Evolutionary conservation across 176 grass and related monocot genomes (phyloP), one percentile per base, ranked within the genome.

Genomic region (Tillandsia leiboldiana): DNA sequence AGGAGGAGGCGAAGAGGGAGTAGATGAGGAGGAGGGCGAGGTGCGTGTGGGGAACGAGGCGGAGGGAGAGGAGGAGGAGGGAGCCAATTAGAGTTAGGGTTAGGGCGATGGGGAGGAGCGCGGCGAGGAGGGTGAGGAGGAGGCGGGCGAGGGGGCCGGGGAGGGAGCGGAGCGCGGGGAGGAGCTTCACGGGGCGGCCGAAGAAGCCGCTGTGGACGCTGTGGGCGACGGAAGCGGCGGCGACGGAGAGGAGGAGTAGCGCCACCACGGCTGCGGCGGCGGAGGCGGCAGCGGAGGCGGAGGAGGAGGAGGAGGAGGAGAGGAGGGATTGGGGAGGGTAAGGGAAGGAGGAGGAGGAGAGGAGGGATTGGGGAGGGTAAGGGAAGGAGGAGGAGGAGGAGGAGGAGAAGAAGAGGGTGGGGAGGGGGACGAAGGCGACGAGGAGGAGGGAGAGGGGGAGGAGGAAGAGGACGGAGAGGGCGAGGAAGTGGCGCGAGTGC

Each of bases 111-210:
- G 70, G 69, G 26, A 77, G 64, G 15, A 66, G 13, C 9, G 73
- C 49, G 26, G 73, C 73, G 24, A 51, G 12, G 23, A 75, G 50
- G 50, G 73, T 66, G 57, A 63, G 11, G 72, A 71, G 8, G 69
- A 65, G 79, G 63, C 52, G 51, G 22, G 64, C 69, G 2, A 83
- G 75, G 29, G 74, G 69, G 15, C 13, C 47, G 74, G 73, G 73
- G 59, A 83, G 74, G 62, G 73, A 77, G 51, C 63, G 63, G 68
- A 83, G 80, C 62, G 80, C 64, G 8, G 68, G 70, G 18, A 77
- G 20, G 26, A 83, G 68, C 26, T 83, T 77, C n/a, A 83, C 80
- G 9, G 80, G 74, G 26, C 74, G 74, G 63, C 80, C 80, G 23
- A 77, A 83, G 73, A 83, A 83, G 2, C 74, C 69, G 22, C 56